A percentile compares a stretch with the other conserved stretches of the same genome.
These are phyloP conservation scores for Bruguiera sexangula DNA, from an alignment of 345 rosid species.

Conservation along the genomic window DNA sequence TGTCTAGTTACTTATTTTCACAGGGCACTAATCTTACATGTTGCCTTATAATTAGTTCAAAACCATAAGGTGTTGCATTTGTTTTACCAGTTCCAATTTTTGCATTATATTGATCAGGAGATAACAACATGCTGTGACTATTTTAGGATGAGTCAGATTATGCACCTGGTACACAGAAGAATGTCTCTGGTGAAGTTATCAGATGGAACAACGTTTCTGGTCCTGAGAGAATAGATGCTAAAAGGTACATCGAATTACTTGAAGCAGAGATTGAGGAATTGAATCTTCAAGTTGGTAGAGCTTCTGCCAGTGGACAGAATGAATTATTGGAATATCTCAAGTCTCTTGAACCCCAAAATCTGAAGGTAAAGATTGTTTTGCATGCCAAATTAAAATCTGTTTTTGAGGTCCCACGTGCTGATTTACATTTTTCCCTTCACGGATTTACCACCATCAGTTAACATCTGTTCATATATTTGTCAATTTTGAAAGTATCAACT, in stretches of 20 bases:
- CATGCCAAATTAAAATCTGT: neutral
- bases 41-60: neutral
- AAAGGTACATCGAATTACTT: slow-evolving; percentile 81
- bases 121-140: slow-evolving; percentile 14
- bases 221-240: slow-evolving; percentile 83
- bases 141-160: slow-evolving; percentile 62
- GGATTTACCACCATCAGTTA: neutral
- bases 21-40: neutral
- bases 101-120: neutral
- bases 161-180: slow-evolving; percentile 95
- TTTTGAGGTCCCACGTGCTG: neutral
- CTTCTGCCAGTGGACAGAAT: slow-evolving; percentile 61
- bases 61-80: neutral
- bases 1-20: neutral
- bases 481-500: neutral
- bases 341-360: slow-evolving; percentile 92
- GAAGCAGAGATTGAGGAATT: slow-evolving; percentile 96
- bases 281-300: slow-evolving; percentile 68
- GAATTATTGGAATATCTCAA: slow-evolving; percentile 85
- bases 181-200: slow-evolving; percentile 86
- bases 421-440: neutral
- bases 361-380: slow-evolving; percentile 51
- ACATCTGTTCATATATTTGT: neutral
- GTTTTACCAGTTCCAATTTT: neutral
- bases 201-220: slow-evolving; percentile 90